These are phyloP conservation scores for Zymoseptoria crescenta DNA, from an alignment of 2,329 filamentous ascomycete species.

Conservation along the genomic window DNA sequence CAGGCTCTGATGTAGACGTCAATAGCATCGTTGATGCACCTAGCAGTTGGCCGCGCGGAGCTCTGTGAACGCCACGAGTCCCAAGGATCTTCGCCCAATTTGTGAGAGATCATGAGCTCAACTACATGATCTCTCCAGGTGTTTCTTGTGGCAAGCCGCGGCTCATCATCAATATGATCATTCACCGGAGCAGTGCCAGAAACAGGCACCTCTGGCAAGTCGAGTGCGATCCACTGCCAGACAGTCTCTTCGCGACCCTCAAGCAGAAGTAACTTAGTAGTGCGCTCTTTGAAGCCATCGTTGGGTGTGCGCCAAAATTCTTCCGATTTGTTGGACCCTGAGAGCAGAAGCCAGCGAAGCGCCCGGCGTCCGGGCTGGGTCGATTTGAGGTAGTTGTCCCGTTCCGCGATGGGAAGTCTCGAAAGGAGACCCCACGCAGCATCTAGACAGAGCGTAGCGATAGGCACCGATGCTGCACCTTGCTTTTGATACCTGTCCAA, in stretches of 20 bases:
- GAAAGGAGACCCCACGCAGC: slow-evolving; percentile 22
- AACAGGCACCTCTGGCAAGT: slow-evolving; percentile 2
- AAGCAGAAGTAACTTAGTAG: slow-evolving; percentile 20
- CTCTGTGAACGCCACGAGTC: no score
- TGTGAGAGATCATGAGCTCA: slow-evolving; percentile 6
- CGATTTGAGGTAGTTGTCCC: slow-evolving; percentile 8
- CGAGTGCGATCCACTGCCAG: slow-evolving; percentile 25
- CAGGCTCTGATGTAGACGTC: slow-evolving; percentile 8
- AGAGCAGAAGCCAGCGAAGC: slow-evolving; percentile 24
- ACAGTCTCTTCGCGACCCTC: slow-evolving; percentile 24
- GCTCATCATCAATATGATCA: background rate
- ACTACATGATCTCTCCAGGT: slow-evolving; percentile 20
- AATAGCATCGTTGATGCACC: no score
- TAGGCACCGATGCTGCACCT: slow-evolving; percentile 32
- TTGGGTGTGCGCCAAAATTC: slow-evolving; percentile 18
- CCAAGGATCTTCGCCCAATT: background rate
- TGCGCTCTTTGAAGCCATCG: slow-evolving; percentile 12
- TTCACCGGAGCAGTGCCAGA: no score
- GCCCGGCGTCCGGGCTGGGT: slow-evolving; percentile 22
- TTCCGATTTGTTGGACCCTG: slow-evolving; percentile 10
- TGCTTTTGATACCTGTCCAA: slow-evolving; percentile 34
- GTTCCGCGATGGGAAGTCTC: slow-evolving; percentile 8
- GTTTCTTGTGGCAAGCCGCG: slow-evolving; percentile 5
- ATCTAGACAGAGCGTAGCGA: slow-evolving; percentile 33
- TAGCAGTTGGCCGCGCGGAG: no score